Evolutionary conservation across 164 flowering plant species (phyloP).

Genomic region (Sedum album): DNA sequence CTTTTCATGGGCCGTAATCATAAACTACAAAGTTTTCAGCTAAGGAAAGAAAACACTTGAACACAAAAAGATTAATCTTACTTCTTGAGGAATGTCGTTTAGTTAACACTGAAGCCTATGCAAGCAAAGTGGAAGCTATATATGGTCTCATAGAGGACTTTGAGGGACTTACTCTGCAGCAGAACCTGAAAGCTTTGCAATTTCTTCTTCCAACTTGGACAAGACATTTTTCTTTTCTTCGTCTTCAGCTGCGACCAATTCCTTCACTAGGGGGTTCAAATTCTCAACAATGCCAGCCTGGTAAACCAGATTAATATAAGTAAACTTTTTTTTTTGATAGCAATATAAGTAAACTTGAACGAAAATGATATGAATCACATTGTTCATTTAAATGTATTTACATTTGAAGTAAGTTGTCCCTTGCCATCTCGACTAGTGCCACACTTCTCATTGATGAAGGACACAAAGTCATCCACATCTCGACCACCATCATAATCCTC

Average conservation of each 20-base stretch:
- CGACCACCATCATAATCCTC: constrained; percentile 94
- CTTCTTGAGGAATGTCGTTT: no score
- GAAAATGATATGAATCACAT: background rate
- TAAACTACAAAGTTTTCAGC: no score
- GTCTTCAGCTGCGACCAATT: constrained; percentile 50
- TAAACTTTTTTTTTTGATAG: no score
- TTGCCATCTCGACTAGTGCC: constrained; percentile 85
- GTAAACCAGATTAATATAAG: background rate
- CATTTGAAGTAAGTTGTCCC: constrained; percentile 79
- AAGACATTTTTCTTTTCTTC: constrained; percentile 68
- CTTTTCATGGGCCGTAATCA: no score
- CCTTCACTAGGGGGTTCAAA: constrained; percentile 70
- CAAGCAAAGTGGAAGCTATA: no score
- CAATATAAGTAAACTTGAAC: background rate
- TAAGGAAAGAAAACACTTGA: no score
- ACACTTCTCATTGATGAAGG: constrained; percentile 76
- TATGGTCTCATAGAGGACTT: background rate
- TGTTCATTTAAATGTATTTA: constrained; percentile 16
- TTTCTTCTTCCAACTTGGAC: constrained; percentile 62
- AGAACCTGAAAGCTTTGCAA: constrained; percentile 60
- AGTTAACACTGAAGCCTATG: no score
- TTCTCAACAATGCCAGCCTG: constrained; percentile 72
- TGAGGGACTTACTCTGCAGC: constrained; percentile 48
- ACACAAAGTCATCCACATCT: constrained; percentile 77
- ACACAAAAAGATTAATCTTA: no score